Percentiles rank a stretch among this genome's conserved stretches.
These are phyloP conservation scores for Gossypium ekmanianum DNA, from an alignment of 345 rosid species.

Conservation along the genomic window DNA sequence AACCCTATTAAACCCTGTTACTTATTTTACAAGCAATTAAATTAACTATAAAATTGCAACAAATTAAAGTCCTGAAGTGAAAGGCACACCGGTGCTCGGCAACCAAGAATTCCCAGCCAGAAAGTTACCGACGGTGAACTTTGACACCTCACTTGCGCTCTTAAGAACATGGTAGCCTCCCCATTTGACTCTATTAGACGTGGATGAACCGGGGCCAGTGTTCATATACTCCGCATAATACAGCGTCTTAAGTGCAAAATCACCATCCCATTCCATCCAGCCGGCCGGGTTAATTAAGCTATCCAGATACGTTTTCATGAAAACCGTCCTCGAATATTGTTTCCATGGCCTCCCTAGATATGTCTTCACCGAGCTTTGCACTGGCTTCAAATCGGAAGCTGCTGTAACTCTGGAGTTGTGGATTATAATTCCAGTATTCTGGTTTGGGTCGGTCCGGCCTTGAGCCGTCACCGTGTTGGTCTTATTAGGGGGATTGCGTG, in stretches of 20 bases:
- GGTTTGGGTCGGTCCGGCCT: conserved; percentile 50
- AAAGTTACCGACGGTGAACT: conserved; percentile 41
- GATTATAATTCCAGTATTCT: conserved; percentile 53
- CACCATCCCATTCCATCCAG: conserved; percentile 50
- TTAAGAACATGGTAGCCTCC: conserved; percentile 35
- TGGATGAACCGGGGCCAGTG: conserved; percentile 40
- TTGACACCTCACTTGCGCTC: conserved; percentile 35
- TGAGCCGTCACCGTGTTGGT: conserved; percentile 44
- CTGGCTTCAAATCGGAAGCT: conserved; percentile 36
- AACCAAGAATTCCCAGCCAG: conserved; percentile 46
- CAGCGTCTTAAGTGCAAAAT: conserved; percentile 43
- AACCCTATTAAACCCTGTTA: not conserved
- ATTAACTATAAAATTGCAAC: not conserved
- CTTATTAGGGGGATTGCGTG: conserved; percentile 38
- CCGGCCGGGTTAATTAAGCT: conserved; percentile 43
- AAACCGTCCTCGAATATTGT: conserved; percentile 40
- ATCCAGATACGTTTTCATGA: conserved; percentile 39
- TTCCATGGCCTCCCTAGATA: conserved; percentile 51
- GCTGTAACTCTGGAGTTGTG: conserved; percentile 47
- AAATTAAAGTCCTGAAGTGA: conserved; percentile 39
- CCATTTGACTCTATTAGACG: conserved; percentile 42
- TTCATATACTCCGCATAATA: conserved; percentile 53
- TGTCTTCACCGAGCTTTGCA: conserved; percentile 42
- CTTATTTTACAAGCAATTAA: not conserved
- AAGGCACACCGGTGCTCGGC: conserved; percentile 41